Evolutionary conservation across 2,329 filamentous ascomycete species (phyloP), one percentile per base, ranked within the genome.

Genomic region (Aulographum hederae): DNA sequence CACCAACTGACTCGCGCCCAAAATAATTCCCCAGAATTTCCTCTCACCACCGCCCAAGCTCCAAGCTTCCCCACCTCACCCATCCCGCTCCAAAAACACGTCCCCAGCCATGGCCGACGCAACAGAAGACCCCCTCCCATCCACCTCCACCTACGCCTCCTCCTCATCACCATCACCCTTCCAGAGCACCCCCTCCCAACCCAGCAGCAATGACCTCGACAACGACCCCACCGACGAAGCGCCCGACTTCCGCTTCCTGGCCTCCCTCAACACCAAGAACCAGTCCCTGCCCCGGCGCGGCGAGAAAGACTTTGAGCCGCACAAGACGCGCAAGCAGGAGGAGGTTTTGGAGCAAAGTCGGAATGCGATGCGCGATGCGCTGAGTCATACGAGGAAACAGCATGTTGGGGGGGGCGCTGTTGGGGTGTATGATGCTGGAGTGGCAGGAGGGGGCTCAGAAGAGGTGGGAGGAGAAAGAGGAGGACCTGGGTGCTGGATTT

Each of bases 261-360:
- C 26, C 18, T 28, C 17, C 21, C 23, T 31, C 13, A 16, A 18
- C 26, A 30, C 15, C 26, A 43, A 57, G 59, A 3, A 57, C 64
- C 63, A 27, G 65, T 70, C 72, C 43, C 67, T 85, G 8, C 82
- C 92, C 21, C 84, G 86, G 41, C 81, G 84, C 39, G 89, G 89
- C 37, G 84, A 92, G 51, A 98, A 98, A 54, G 89, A 98, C 57
- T 98, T 94, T 51, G 89, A 95, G 56, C 75, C 79, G 18, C 84
- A 95, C 54, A 79, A 80, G 30, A 95, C 89, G 2, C 68, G 70
- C 19, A 71, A 79, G 19, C 89, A 98, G 54, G 72, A 76, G 40
- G 65, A 68, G 34, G 69, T 76, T 6, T 72, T 98, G 32, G 77
- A 82, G 46, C 69, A 78, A 29, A 92, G 82, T 38, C 73, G 86